Conservation (phyloP, 116 monocot species). For the Papilionanthe hybrid region DNA sequence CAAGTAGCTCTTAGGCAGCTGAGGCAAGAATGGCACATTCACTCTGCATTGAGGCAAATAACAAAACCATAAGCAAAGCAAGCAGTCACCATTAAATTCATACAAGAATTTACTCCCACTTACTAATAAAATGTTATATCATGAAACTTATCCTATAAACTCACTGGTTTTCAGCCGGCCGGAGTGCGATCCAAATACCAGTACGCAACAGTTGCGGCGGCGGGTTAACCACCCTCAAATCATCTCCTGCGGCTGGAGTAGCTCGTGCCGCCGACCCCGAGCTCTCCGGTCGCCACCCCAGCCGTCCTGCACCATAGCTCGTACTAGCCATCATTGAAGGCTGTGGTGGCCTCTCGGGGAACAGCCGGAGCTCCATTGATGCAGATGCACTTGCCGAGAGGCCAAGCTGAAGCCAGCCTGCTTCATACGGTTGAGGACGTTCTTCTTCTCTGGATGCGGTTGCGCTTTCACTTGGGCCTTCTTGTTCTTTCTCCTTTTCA, state of each 20-base stretch:
- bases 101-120: too few species aligned
- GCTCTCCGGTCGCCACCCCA: too few species aligned
- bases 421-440: neutral
- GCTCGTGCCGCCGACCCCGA: neutral
- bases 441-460: neutral
- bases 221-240: constrained; percentile 30
- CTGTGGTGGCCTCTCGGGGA: constrained; percentile 15
- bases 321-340: neutral
- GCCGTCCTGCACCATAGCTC: too few species aligned
- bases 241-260: too few species aligned
- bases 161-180: constrained; percentile 41
- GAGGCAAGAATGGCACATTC: constrained; percentile 42
- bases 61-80: neutral
- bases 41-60: constrained; percentile 22
- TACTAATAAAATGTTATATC: too few species aligned
- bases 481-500: constrained; percentile 7
- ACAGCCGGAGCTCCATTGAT: constrained; percentile 22
- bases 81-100: neutral
- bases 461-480: too few species aligned
- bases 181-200: constrained; percentile 44
- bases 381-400: neutral
- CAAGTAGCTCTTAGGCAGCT: constrained; percentile 50
- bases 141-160: neutral
- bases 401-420: constrained; percentile 5
- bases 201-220: constrained; percentile 15